A percentile compares a stretch with the other conserved stretches of the same genome.
phyloP scores from a whole-genome alignment of 768 basidiomycete genomes.

The Rubroboletus satanas region DNA sequence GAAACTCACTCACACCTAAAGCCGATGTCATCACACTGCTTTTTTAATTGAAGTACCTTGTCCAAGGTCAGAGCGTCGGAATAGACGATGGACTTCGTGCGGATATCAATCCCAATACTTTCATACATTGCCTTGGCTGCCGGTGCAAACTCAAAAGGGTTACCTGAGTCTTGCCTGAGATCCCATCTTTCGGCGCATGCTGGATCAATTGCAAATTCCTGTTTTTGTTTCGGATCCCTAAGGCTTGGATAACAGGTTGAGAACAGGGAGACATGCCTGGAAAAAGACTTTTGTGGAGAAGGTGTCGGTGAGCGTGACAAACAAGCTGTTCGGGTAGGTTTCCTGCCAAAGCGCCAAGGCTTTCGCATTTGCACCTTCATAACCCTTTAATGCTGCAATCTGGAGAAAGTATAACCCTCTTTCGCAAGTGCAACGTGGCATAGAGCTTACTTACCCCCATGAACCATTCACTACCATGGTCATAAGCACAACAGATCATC shows the following conservation, averaged over 20 bases:
- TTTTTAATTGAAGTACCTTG: conserved; percentile 63
- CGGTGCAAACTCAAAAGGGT: conserved; percentile 78
- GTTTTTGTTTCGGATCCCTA: not conserved
- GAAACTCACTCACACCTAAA: conserved; percentile 46
- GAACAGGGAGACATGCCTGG: conserved; percentile 42
- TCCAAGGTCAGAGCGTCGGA: conserved; percentile 79
- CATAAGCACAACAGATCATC: conserved; percentile 2
- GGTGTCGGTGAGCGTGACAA: conserved; percentile 90
- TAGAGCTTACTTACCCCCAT: conserved; percentile 71
- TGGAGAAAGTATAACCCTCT: conserved; percentile 25
- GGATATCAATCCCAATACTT: conserved; percentile 61
- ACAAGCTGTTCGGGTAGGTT: conserved; percentile 52
- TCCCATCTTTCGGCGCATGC: conserved; percentile 74
- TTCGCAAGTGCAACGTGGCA: not conserved
- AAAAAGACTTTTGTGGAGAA: conserved; percentile 88
- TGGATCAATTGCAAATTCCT: conserved; percentile 59
- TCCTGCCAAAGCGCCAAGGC: conserved; percentile 88
- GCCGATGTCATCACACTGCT: conserved; percentile 70
- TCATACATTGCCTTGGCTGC: conserved; percentile 70
- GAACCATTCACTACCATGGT: conserved; percentile 70
- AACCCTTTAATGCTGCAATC: conserved; percentile 83
- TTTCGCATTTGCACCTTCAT: conserved; percentile 65
- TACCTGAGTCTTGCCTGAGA: conserved; percentile 91
- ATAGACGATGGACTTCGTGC: conserved; percentile 70
- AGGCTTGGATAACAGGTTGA: not conserved